Base-by-base conservation (phyloP, 371 early-diverging fungal genomes). In the Cokeromyces recurvatus region DNA sequence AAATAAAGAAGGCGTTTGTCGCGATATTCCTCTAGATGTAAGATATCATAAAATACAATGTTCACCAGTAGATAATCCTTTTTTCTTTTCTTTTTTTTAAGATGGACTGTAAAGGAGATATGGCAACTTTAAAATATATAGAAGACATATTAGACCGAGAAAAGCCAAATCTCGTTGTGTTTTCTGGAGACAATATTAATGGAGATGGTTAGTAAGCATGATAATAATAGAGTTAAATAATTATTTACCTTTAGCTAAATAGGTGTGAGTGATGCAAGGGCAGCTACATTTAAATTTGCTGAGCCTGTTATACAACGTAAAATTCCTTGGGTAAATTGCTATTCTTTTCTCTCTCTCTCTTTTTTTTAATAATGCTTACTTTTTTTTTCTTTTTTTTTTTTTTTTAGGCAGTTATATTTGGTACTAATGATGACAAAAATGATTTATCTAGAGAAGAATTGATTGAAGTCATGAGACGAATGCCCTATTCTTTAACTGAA, bases 121-220 rank as follows among this genome's bases (percentile, higher is more conserved):
- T 39, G 19, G 65, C 70, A 11, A 78, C 79, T 0, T 32, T 70
- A 0, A 57, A 69, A 17, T 55, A 64, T 41, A 66, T 78, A 38
- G 71, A 68, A 39, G 42, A 52, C 3, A 38, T 78, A 32, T 47
- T 78, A 8, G 77, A 78, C 24, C 39, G 55, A 4, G 79, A 79
- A 43, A 56, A 56, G 4, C 79, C 82, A 11, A 67, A 78, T 32
- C 53, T 82, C 9, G 82, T 78, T 1, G 72, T 78, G 1, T 79
- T 77, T 48, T 59, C 65, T 3, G 82, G 82, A 3, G 82, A 79
- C 39, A 78, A 79, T 34, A 68, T 81, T 22, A 67, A 77, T 36
- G 78, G 71, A 2, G 55, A 23, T 10, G 53, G 53, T 45, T 43
- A n/a, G 37, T 39, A 41, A 17, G 23, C 6, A 17, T 8, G 19